These are phyloP conservation scores for Candida xyloterini DNA, from an alignment of 805 yeast species.

Conservation along the genomic window DNA sequence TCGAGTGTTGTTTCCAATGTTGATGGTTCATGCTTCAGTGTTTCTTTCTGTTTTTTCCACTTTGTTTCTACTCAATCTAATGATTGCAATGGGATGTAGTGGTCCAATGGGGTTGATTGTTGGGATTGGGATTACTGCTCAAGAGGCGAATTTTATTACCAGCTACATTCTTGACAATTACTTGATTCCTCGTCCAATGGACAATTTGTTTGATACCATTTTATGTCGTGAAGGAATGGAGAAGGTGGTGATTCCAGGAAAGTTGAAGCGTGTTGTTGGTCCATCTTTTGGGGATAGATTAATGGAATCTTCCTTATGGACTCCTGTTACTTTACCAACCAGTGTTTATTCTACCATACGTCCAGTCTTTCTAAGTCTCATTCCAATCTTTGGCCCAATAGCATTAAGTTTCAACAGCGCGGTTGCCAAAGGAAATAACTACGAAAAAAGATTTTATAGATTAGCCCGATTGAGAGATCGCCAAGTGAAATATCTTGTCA, in stretches of 20 bases:
- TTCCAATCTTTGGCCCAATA: slow-evolving; percentile 28
- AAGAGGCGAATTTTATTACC: slow-evolving; percentile 26
- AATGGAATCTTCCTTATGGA: slow-evolving; percentile 15
- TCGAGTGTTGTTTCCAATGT: slow-evolving; percentile 24
- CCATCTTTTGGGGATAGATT: slow-evolving; percentile 25
- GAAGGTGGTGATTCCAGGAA: slow-evolving; percentile 32
- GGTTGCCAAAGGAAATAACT: slow-evolving; percentile 15
- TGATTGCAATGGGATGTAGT: slow-evolving; percentile 18
- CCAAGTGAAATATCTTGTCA: slow-evolving; percentile 25
- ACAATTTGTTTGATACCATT: slow-evolving; percentile 26
- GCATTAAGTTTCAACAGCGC: slow-evolving; percentile 19
- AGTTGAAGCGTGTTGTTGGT: slow-evolving; percentile 29
- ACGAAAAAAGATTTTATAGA: slow-evolving; percentile 23
- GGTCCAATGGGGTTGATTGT: slow-evolving; percentile 31
- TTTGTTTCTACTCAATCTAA: slow-evolving; percentile 25
- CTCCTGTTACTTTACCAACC: slow-evolving; percentile 17
- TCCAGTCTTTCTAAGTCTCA: slow-evolving; percentile 16
- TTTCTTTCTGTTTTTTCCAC: slow-evolving; percentile 18
- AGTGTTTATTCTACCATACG: slow-evolving; percentile 10
- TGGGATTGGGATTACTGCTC: slow-evolving; percentile 24
- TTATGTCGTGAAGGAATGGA: slow-evolving; percentile 29
- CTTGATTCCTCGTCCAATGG: slow-evolving; percentile 26
- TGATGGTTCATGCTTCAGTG: slow-evolving; percentile 21
- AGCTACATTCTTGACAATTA: slow-evolving; percentile 25
- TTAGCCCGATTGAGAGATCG: slow-evolving; percentile 26